Evolutionary conservation across 176 grass and related monocot species (phyloP).

Genomic region (Miscanthus lutarioriparius): DNA sequence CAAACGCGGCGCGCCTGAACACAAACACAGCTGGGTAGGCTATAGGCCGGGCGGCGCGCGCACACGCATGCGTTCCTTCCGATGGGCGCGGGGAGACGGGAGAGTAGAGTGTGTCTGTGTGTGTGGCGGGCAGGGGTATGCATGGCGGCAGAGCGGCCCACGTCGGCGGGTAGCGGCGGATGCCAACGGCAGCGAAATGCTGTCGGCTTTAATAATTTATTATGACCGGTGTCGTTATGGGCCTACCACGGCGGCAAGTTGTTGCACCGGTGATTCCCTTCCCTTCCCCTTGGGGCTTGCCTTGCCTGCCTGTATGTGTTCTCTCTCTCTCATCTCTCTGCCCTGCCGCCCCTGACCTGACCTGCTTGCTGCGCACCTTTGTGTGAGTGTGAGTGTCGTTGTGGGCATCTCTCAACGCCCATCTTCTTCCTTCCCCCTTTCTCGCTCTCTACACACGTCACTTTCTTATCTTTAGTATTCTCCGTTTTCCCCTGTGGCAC

Average conservation of each 20-base stretch:
- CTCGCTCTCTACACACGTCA: constrained; percentile 19
- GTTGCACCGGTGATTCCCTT: constrained; percentile 52
- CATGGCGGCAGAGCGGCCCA: constrained; percentile 49
- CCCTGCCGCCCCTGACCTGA: background rate
- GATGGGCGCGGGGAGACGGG: too few species aligned
- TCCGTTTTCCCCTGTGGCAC: constrained; percentile 41
- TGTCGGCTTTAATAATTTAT: constrained; percentile 67
- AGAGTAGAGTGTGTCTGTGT: too few species aligned
- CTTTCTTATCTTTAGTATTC: constrained; percentile 66
- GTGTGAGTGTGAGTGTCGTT: background rate
- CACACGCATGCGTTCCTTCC: too few species aligned
- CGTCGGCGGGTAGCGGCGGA: constrained; percentile 39
- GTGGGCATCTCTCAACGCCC: constrained; percentile 37
- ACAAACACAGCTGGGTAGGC: too few species aligned
- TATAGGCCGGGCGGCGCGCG: too few species aligned
- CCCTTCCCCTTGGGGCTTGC: background rate
- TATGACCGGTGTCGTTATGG: constrained; percentile 38
- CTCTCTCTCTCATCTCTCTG: background rate
- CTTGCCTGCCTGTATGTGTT: background rate
- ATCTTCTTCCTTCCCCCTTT: background rate
- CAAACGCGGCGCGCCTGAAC: too few species aligned
- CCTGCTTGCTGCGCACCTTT: background rate
- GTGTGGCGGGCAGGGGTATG: background rate
- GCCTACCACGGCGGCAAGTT: constrained; percentile 53
- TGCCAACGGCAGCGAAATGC: constrained; percentile 33